Conservation (phyloP, 257 asterid genomes). For the Datura wrightii region DNA sequence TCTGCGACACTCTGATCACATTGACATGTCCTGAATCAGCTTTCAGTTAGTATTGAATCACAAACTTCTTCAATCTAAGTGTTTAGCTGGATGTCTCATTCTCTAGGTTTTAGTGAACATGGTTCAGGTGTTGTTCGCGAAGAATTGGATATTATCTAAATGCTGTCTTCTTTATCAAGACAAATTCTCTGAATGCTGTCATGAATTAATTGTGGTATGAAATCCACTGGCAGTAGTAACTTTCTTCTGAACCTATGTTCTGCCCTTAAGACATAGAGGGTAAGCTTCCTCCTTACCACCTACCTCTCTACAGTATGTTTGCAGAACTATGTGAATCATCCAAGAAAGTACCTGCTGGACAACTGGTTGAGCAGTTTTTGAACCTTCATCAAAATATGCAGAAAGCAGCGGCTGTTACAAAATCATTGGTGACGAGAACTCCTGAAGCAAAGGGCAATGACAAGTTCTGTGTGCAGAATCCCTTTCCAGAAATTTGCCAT, state of each 20-base stretch:
- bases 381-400: slow-evolving; percentile 60
- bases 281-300: background rate
- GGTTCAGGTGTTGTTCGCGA: slow-evolving; percentile 7
- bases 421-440: slow-evolving; percentile 41
- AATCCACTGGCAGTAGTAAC: background rate
- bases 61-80: background rate
- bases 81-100: background rate
- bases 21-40: background rate
- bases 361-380: slow-evolving; percentile 67
- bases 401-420: slow-evolving; percentile 46
- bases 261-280: background rate
- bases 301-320: slow-evolving; percentile 55
- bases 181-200: background rate
- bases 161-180: background rate
- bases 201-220: background rate
- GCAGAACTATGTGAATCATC: slow-evolving; percentile 70
- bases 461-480: slow-evolving; percentile 26
- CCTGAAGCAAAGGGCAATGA: slow-evolving; percentile 40
- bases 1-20: too few species aligned
- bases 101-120: background rate
- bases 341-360: slow-evolving; percentile 54
- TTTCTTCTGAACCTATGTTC: background rate
- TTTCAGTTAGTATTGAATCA: background rate
- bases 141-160: background rate
- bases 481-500: slow-evolving; percentile 35